Evolutionary conservation across 805 yeast genomes (phyloP).

Genomic region (Lipomyces sp.): DNA sequence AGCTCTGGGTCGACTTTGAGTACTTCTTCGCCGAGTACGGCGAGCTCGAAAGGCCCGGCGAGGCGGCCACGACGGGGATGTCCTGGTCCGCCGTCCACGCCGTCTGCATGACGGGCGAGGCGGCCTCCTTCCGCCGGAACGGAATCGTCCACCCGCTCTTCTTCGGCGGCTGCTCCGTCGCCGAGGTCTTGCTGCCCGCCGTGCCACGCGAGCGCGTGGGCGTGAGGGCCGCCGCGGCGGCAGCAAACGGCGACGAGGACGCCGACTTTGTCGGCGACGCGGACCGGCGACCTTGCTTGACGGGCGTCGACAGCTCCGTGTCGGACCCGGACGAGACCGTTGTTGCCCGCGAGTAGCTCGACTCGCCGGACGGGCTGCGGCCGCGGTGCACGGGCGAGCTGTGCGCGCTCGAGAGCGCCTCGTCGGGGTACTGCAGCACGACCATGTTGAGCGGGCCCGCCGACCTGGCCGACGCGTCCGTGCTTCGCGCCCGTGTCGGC

Average conservation of each 20-base stretch:
- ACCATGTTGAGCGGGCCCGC: background rate
- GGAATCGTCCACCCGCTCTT: conserved; percentile 45
- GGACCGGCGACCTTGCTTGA: background rate
- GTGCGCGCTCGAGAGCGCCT: conserved; percentile 20
- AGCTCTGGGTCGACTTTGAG: background rate
- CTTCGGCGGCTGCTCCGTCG: too few species aligned
- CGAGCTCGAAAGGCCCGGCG: background rate
- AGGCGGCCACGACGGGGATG: too few species aligned
- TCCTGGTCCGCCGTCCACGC: too few species aligned
- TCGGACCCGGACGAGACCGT: conserved; percentile 26
- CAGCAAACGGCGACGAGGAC: background rate
- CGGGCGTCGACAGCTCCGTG: conserved; percentile 12
- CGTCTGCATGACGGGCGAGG: background rate
- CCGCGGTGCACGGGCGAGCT: conserved; percentile 30
- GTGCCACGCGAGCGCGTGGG: background rate
- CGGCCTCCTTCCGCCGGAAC: conserved; percentile 38
- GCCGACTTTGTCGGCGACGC: background rate
- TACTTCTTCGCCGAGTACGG: conserved; percentile 3
- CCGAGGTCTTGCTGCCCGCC: too few species aligned
- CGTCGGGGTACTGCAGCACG: conserved; percentile 18
- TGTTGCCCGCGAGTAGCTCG: conserved; percentile 31
- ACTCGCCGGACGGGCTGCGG: conserved; percentile 30
- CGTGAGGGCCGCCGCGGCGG: background rate
- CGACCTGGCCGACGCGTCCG: background rate
- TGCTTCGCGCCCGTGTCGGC: too few species aligned